Percentiles rank a stretch among this genome's conserved stretches.
Evolutionary conservation across 2,329 filamentous ascomycete genomes (phyloP).

Genomic region (Fusarium sp.): DNA sequence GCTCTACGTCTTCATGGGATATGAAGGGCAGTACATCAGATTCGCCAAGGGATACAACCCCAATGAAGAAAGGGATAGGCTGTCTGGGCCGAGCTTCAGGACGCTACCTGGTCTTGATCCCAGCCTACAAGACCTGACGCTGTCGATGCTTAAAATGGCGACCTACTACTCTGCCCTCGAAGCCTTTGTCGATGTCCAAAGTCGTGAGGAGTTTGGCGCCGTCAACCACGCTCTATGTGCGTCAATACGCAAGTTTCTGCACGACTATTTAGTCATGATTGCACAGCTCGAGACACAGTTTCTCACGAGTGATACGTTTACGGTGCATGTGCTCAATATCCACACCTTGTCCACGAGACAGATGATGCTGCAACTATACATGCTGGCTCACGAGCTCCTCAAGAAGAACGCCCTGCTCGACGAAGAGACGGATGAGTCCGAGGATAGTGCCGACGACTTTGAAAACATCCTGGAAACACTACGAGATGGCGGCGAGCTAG

Average conservation of each 20-base stretch:
- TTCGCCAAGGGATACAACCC: slow-evolving; percentile 88
- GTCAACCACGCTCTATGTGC: slow-evolving; percentile 97
- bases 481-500: slow-evolving; percentile 85
- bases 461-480: slow-evolving; percentile 94
- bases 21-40: slow-evolving; percentile 96
- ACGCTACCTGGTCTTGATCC: slow-evolving; percentile 88
- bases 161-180: slow-evolving; percentile 93
- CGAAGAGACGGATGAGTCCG: slow-evolving; percentile 78
- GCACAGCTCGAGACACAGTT: slow-evolving; percentile 95
- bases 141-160: slow-evolving; percentile 92
- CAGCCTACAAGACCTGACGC: slow-evolving; percentile 87
- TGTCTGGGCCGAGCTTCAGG: slow-evolving; percentile 84
- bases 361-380: slow-evolving; percentile 91
- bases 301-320: slow-evolving; percentile 88
- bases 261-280: slow-evolving; percentile 93
- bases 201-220: slow-evolving; percentile 89
- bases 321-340: slow-evolving; percentile 90
- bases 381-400: slow-evolving; percentile 86
- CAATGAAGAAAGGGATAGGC: slow-evolving; percentile 83
- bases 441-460: slow-evolving; percentile 83
- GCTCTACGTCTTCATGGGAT: slow-evolving; percentile 96
- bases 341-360: slow-evolving; percentile 91
- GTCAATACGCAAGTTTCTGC: slow-evolving; percentile 89
- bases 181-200: slow-evolving; percentile 94
- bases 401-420: slow-evolving; percentile 90